These are phyloP conservation scores for Salvia sclarea DNA, from an alignment of 305 asterid genomes.

Conservation along the genomic window DNA sequence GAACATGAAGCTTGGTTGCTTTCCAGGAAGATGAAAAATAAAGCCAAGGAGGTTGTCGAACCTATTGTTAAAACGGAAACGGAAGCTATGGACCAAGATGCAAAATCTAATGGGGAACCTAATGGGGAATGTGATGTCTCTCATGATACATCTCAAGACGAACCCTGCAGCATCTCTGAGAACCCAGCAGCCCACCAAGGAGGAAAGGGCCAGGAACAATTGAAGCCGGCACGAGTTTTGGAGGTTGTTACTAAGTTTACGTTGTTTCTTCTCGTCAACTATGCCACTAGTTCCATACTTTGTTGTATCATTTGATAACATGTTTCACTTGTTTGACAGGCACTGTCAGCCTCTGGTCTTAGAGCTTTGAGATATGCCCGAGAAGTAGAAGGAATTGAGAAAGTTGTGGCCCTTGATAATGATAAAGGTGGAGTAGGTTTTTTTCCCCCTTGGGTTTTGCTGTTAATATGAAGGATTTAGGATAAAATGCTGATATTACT, in stretches of 20 bases:
- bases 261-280: not conserved
- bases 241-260: slow-evolving; percentile 57
- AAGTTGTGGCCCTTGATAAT: slow-evolving; percentile 93
- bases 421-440: slow-evolving; percentile 49
- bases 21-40: slow-evolving; percentile 51
- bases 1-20: slow-evolving; percentile 63
- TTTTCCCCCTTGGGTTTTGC: not conserved
- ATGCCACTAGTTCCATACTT: not conserved
- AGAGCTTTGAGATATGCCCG: slow-evolving; percentile 95
- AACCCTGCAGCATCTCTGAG: slow-evolving; percentile 46
- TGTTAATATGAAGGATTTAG: slow-evolving; percentile 2
- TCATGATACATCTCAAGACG: slow-evolving; percentile 41
- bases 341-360: slow-evolving; percentile 93
- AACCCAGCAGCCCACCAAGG: slow-evolving; percentile 37
- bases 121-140: slow-evolving; percentile 51
- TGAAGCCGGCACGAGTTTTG: slow-evolving; percentile 77
- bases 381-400: slow-evolving; percentile 87
- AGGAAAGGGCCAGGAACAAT: slow-evolving; percentile 52
- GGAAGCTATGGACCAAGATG: slow-evolving; percentile 38
- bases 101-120: slow-evolving; percentile 47
- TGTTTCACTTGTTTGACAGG: slow-evolving; percentile 45
- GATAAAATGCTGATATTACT: slow-evolving; percentile 21
- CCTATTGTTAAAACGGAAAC: slow-evolving; percentile 30
- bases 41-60: slow-evolving; percentile 46
- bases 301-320: not conserved